Base-by-base conservation (phyloP, 2,329 filamentous ascomycete species). In the Pseudocercospora musae region DNA sequence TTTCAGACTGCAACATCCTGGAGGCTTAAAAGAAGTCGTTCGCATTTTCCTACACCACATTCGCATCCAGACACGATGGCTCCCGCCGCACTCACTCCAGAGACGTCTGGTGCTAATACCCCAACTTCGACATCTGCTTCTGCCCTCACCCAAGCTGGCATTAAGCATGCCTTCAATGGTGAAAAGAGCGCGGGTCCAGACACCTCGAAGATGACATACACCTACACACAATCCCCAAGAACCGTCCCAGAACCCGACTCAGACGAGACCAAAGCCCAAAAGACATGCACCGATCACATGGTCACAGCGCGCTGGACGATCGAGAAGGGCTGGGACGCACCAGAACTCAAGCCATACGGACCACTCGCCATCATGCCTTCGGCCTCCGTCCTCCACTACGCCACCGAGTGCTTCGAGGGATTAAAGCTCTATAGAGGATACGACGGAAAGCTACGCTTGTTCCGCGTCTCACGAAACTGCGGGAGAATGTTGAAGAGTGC, bases 381-480 rank as follows among this genome's bases (percentile, higher is more conserved):
- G 4, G 90, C 91, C 13, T 90, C 87, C 3, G 87, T 88, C 64
- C 84, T 96, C 63, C 92, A 96, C 82, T 96, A 96, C 78, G 92
- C 91, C 10, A 96, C 91, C 53, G 89, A 94, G 78, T 96, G 92
- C 77, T 96, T 96, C 79, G 92, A 96, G 78, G 92, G 92, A 11
- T 82, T 88, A 79, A 96, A 96, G 78, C 85, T 86, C 50, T 86
- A 86, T 75, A 87, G 85, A 73, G 79, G 87, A 74, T 77, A 84
- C 68, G 89, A 94, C 75, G 88, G 88, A 70, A 85, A 84, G 71
- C 83, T 93, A 59, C 87, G 90, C 62, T 80, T 93, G 60, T 94
- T 94, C 84, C 87, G 90, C n/a, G 88, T 90, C 0, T 80, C 88
- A 68, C 83, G 85, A 73, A 94, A 94, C 77, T 85, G 86, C 71